Percentiles rank a stretch among this genome's conserved stretches.
Conservation (phyloP, 2,329 filamentous ascomycete species). For the Podosphaera fusca region DNA sequence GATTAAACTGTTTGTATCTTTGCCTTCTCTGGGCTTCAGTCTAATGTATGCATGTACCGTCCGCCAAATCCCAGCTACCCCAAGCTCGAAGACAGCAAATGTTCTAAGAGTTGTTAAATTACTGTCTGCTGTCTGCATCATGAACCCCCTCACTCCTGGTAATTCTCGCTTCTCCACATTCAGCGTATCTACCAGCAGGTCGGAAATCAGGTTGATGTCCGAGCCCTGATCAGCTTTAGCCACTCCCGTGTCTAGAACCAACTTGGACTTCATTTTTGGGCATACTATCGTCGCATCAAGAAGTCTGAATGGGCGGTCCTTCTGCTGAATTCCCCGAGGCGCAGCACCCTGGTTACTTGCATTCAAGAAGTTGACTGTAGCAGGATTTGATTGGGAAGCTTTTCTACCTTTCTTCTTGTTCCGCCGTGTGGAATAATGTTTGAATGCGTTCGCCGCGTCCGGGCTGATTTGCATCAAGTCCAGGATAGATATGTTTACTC, state of each 20-base stretch:
- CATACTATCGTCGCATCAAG: background rate
- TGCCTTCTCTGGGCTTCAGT: too few species aligned
- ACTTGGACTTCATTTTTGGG: background rate
- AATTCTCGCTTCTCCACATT: background rate
- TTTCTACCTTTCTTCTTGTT: background rate
- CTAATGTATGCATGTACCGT: too few species aligned
- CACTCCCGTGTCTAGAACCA: background rate
- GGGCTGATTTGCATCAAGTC: background rate
- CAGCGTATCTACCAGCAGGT: background rate
- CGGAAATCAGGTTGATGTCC: background rate
- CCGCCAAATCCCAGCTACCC: too few species aligned
- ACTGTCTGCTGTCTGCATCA: background rate
- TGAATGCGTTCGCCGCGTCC: background rate
- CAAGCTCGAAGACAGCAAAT: too few species aligned
- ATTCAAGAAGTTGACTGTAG: background rate
- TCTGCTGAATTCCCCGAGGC: background rate
- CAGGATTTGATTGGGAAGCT: background rate
- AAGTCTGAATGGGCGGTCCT: background rate
- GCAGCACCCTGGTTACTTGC: background rate
- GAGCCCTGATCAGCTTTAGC: background rate
- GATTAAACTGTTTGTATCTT: too few species aligned
- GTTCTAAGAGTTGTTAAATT: background rate
- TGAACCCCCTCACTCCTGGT: background rate
- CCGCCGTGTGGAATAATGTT: too few species aligned
- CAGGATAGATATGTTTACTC: too few species aligned